A percentile compares a stretch with the other conserved stretches of the same genome.
These are phyloP conservation scores for Saururus chinensis DNA, from an alignment of 164 flowering plant genomes.

Conservation along the genomic window DNA sequence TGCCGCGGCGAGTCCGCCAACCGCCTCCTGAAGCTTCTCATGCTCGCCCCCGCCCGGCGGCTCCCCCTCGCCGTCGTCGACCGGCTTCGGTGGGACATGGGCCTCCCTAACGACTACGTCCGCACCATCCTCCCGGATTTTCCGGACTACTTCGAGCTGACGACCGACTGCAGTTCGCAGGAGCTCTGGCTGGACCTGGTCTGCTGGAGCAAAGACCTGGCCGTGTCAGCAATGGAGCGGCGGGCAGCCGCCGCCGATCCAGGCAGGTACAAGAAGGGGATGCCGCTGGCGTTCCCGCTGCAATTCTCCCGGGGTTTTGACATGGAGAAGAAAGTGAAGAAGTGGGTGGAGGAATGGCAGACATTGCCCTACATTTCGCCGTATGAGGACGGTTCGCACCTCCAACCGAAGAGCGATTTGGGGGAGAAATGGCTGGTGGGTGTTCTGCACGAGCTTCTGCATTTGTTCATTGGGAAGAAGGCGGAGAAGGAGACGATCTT, in stretches of 20 bases:
- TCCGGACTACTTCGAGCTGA: slow-evolving; percentile 65
- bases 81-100: slow-evolving; percentile 62
- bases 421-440: slow-evolving; percentile 82
- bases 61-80: slow-evolving; percentile 51
- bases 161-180: background rate
- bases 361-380: slow-evolving; percentile 85
- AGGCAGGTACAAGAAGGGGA: slow-evolving; percentile 25
- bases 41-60: slow-evolving; percentile 41
- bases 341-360: slow-evolving; percentile 83
- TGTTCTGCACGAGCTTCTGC: slow-evolving; percentile 69
- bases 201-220: slow-evolving; percentile 59
- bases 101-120: slow-evolving; percentile 60
- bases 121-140: slow-evolving; percentile 42
- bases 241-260: slow-evolving; percentile 11
- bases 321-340: slow-evolving; percentile 60
- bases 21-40: slow-evolving; percentile 60
- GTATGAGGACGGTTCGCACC: slow-evolving; percentile 69
- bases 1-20: slow-evolving; percentile 42
- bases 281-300: slow-evolving; percentile 43
- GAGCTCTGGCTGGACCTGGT: slow-evolving; percentile 57
- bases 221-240: slow-evolving; percentile 51
- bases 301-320: slow-evolving; percentile 61
- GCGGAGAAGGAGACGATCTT: slow-evolving; percentile 52
- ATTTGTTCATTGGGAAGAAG: slow-evolving; percentile 69
- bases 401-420: slow-evolving; percentile 49